These are phyloP conservation scores for Nicotiana tomentosiformis DNA, from an alignment of 257 asterid genomes.

Conservation along the genomic window DNA sequence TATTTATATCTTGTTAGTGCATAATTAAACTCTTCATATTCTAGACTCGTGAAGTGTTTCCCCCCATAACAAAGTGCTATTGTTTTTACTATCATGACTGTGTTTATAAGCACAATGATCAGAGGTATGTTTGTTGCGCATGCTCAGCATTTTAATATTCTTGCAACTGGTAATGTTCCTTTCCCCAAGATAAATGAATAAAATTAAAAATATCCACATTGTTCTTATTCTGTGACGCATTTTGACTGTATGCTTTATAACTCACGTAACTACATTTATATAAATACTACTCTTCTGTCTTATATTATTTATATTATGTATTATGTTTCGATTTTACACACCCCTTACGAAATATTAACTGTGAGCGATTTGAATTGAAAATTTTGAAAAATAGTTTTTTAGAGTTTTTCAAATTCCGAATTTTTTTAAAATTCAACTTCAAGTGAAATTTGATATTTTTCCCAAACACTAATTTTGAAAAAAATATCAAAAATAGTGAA, in stretches of 20 bases:
- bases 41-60: neutral
- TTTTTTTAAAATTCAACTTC: too few relatives aligned
- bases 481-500: too few relatives aligned
- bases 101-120: slow-evolving; percentile 22
- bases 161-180: neutral
- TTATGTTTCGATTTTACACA: too few relatives aligned
- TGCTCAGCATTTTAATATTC: slow-evolving; percentile 16
- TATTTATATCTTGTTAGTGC: too few relatives aligned
- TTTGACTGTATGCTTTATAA: neutral
- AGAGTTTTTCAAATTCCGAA: too few relatives aligned
- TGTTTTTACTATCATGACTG: slow-evolving; percentile 6
- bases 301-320: too few relatives aligned
- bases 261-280: neutral
- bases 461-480: too few relatives aligned
- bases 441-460: too few relatives aligned
- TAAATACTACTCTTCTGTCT: neutral
- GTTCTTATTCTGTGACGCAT: neutral
- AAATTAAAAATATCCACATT: neutral
- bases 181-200: neutral
- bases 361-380: too few relatives aligned
- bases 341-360: too few relatives aligned
- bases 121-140: slow-evolving; percentile 16
- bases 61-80: slow-evolving; percentile 14
- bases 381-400: too few relatives aligned
- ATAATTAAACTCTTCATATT: too few relatives aligned